Evolutionary conservation across 306 rosid genomes (phyloP), one percentile per base, ranked within the genome.

Genomic region (Cucurbita moschata): DNA sequence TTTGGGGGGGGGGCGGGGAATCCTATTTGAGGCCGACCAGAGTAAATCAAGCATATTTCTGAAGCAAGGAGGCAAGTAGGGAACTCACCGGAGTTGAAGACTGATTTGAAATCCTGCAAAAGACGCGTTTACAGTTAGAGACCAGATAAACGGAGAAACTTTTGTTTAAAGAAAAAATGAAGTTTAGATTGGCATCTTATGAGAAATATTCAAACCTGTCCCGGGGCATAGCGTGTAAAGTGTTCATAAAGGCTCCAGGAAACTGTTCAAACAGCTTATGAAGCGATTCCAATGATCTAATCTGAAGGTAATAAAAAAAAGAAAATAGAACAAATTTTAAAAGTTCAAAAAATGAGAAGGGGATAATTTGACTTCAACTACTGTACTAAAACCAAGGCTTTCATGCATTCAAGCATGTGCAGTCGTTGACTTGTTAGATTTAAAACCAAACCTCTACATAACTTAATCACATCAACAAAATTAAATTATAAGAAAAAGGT

Each of bases 241-340:
- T 87, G 59, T 79, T 10, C 97, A 93, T 78, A 82, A 93, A 93
- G 83, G 97, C 97, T 43, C 85, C 87, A 12, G 98, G 98, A 85
- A 93, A 93, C 80, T 88, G 87, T 87, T 88, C 94, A 81, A 93
- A 93, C 62, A 83, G 89, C 73, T 84, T 87, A 78, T 86, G 97
- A 57, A 93, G 77, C 26, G 97, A 88, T 82, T 90, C 98, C 83
- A 93, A 47, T 73, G 98, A 93, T 79, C 97, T 90, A 80, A 93
- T 93, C 98, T 93, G 92, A 73, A 82, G 73, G 80, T 76, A 39
- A 74, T 35, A 65, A 77, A 11, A 37, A 68, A 55, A 0, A 11
- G 23, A 46, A 61, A 70, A 53, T 71, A 30, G 0, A 30, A 30
- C 4, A 30, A 30, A 30, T 26, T 26, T 26, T 26, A 30, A 30